These are phyloP conservation scores for Stachybotrys elegans DNA, from an alignment of 2,329 filamentous ascomycete species.

Conservation along the genomic window DNA sequence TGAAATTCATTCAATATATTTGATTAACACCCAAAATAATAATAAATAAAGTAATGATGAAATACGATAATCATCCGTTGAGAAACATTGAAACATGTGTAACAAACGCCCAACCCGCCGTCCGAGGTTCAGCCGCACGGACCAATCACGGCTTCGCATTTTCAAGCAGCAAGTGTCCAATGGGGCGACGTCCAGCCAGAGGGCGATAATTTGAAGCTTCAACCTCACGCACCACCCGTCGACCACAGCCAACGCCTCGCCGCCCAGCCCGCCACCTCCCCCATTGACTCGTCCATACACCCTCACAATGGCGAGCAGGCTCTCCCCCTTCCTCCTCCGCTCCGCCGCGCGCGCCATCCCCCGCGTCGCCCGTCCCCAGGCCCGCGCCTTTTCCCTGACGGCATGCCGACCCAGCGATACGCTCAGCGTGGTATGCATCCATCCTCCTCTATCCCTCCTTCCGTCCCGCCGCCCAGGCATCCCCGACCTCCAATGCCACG, in stretches of 20 bases:
- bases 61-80: too few relatives aligned
- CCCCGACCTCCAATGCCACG: slow-evolving; percentile 9
- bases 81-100: too few relatives aligned
- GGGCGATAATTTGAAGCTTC: slow-evolving; percentile 30
- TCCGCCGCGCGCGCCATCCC: slow-evolving; percentile 60
- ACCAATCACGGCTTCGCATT: slow-evolving; percentile 27
- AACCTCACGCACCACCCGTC: slow-evolving; percentile 15
- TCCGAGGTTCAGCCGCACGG: slow-evolving; percentile 20
- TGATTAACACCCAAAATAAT: too few relatives aligned
- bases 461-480: slow-evolving; percentile 7
- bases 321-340: slow-evolving; percentile 69
- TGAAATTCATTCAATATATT: too few relatives aligned
- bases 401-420: slow-evolving; percentile 67
- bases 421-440: slow-evolving; percentile 58
- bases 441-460: slow-evolving; percentile 2
- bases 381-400: slow-evolving; percentile 67
- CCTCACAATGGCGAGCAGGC: slow-evolving; percentile 71
- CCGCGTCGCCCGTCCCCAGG: slow-evolving; percentile 60
- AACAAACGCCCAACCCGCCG: too few relatives aligned
- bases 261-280: slow-evolving; percentile 13
- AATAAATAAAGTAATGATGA: too few relatives aligned
- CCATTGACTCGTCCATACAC: slow-evolving; percentile 13
- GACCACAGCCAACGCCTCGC: slow-evolving; percentile 15
- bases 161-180: slow-evolving; percentile 25
- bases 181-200: slow-evolving; percentile 18